Conservation (phyloP, 2,329 filamentous ascomycete species). For the Hypoxylon sp. region DNA sequence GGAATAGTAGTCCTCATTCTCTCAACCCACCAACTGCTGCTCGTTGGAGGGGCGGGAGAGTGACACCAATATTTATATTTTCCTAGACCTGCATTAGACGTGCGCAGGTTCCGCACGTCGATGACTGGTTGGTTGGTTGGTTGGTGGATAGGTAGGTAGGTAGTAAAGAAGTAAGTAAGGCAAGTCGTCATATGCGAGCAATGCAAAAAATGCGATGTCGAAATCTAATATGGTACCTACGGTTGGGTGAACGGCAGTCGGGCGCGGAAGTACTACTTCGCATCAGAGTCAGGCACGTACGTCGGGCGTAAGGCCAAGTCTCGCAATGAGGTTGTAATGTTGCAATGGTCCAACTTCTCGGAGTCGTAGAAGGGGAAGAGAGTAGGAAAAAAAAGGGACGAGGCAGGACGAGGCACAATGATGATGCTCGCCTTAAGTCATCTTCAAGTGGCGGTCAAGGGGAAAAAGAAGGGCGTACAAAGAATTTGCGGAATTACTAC, state of each 20-base stretch:
- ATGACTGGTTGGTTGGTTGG: too few relatives aligned
- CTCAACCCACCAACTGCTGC: neutral
- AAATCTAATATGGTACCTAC: neutral
- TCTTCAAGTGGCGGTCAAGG: constrained; percentile 29
- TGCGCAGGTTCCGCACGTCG: constrained; percentile 9
- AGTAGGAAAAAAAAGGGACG: neutral
- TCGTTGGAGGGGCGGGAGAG: constrained; percentile 13
- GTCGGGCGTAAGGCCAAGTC: constrained; percentile 25
- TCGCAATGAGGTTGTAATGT: constrained; percentile 18
- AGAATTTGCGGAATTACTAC: neutral
- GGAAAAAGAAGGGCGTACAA: constrained; percentile 2
- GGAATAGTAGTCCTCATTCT: neutral
- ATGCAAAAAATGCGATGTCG: neutral
- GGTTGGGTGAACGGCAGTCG: constrained; percentile 14
- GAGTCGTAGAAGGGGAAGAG: neutral
- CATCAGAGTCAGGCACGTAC: constrained; percentile 31
- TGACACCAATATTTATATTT: neutral
- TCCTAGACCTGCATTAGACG: neutral
- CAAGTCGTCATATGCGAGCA: constrained; percentile 21
- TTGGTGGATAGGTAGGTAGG: constrained; percentile 3
- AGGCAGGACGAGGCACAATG: constrained; percentile 8
- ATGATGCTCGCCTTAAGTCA: constrained; percentile 29
- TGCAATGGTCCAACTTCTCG: constrained; percentile 15
- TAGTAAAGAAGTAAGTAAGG: constrained; percentile 8
- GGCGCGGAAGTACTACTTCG: constrained; percentile 18